phyloP scores from a whole-genome alignment of 2,329 filamentous ascomycete genomes.

The Mycocentrospora acerina region DNA sequence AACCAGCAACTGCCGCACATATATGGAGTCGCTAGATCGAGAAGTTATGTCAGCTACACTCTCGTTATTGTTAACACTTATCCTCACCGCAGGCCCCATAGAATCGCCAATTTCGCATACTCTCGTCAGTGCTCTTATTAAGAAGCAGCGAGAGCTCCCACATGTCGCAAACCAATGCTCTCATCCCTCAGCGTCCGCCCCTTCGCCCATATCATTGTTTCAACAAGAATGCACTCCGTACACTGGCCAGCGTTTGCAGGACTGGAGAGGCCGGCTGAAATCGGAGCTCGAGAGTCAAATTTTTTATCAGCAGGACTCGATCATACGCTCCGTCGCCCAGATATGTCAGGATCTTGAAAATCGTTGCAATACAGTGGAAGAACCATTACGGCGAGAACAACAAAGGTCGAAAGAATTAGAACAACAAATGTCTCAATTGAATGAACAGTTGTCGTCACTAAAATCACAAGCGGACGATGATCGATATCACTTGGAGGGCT shows the following conservation, averaged over 20 bases:
- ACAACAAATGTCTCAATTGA: conserved; percentile 32
- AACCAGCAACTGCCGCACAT: conserved; percentile 14
- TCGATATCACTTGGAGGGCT: conserved; percentile 33
- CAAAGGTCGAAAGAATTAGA: conserved; percentile 38
- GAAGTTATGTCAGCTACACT: conserved; percentile 24
- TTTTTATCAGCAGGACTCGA: conserved; percentile 47
- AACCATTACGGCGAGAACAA: conserved; percentile 52
- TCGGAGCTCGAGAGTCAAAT: conserved; percentile 44
- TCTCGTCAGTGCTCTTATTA: conserved; percentile 25
- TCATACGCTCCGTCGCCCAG: conserved; percentile 53
- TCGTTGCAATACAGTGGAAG: conserved; percentile 58
- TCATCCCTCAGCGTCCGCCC: conserved; percentile 8
- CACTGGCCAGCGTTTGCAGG: conserved; percentile 32
- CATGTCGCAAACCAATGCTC: conserved; percentile 12
- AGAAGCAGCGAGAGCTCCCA: conserved; percentile 28
- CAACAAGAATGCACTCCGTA: conserved; percentile 44
- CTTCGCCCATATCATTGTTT: conserved; percentile 32
- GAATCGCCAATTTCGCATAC: conserved; percentile 17
- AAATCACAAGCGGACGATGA: conserved; percentile 26
- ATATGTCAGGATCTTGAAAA: conserved; percentile 59
- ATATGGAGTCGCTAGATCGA: conserved; percentile 12
- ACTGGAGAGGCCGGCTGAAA: conserved; percentile 54
- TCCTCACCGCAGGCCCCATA: conserved; percentile 17
- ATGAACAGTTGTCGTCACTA: conserved; percentile 40
- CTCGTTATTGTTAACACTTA: conserved; percentile 30